Percentiles rank a stretch among this genome's conserved stretches.
These are phyloP conservation scores for Aegle marmelos DNA, from an alignment of 345 rosid genomes.

Conservation along the genomic window DNA sequence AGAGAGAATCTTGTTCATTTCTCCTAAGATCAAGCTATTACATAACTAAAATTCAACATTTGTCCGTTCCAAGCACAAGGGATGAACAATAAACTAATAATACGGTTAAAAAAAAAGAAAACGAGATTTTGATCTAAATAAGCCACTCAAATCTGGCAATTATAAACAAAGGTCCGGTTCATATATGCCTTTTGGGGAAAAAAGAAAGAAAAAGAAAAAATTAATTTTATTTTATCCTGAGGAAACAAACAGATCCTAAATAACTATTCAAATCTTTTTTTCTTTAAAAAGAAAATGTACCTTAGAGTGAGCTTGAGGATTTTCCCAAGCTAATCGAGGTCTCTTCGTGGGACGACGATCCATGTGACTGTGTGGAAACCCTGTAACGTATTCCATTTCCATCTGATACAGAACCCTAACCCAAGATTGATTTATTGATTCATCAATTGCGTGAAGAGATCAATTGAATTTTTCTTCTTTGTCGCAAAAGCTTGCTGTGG, in stretches of 20 bases:
- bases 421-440: conserved; percentile 8
- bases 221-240: background rate
- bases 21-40: background rate
- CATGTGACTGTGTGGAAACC: conserved; percentile 46
- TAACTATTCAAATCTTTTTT: background rate
- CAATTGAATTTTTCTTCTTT: background rate
- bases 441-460: conserved; percentile 6
- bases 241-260: background rate
- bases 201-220: background rate
- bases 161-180: background rate
- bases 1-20: background rate
- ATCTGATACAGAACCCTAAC: conserved; percentile 19
- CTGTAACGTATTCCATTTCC: conserved; percentile 54
- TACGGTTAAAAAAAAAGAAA: background rate
- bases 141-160: background rate
- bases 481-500: background rate
- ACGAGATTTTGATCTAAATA: background rate
- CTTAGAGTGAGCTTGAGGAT: conserved; percentile 41
- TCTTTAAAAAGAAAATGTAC: conserved; percentile 22
- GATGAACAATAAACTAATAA: background rate
- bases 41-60: background rate
- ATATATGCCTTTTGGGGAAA: background rate
- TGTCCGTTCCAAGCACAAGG: background rate
- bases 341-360: conserved; percentile 69
- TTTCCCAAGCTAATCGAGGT: conserved; percentile 59